Conservation (phyloP, 2,329 filamentous ascomycete species). For the Epichloe scottii region DNA sequence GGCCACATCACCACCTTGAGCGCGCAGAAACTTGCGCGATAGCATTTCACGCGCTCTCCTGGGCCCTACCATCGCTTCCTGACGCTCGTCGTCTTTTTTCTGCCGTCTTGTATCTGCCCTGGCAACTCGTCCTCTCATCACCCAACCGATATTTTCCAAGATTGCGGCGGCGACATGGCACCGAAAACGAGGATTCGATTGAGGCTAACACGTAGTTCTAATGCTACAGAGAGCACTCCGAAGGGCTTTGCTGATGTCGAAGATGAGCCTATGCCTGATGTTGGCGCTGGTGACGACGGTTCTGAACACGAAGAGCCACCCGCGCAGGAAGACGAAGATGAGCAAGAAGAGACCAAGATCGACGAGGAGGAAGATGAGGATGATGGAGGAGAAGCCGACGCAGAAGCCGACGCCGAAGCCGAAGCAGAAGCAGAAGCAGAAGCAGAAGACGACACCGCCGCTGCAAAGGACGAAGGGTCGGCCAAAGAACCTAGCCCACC, state of each 20-base stretch:
- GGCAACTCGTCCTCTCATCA: neutral
- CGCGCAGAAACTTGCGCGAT: neutral
- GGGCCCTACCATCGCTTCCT: too few relatives aligned
- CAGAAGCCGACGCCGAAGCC: conserved; percentile 8
- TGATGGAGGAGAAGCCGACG: conserved; percentile 24
- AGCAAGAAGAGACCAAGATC: conserved; percentile 26
- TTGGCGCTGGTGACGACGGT: conserved; percentile 10
- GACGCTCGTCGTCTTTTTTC: neutral
- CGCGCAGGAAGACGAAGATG: conserved; percentile 17
- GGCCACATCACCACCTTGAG: neutral
- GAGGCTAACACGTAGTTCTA: conserved; percentile 20
- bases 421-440: conserved; percentile 11
- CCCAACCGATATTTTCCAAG: neutral
- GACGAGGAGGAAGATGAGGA: conserved; percentile 29
- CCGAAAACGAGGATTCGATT: conserved; percentile 18
- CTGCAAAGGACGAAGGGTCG: conserved; percentile 26
- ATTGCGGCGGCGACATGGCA: conserved; percentile 11
- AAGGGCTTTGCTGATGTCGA: conserved; percentile 29
- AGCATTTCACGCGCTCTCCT: neutral
- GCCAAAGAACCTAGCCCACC: conserved; percentile 41
- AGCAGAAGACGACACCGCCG: conserved; percentile 18
- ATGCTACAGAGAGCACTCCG: conserved; percentile 28
- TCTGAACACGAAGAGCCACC: conserved; percentile 17
- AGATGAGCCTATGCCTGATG: conserved; percentile 27
- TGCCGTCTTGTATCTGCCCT: neutral